These are phyloP conservation scores for Coelastrella sp. DNA, from an alignment of 139 green algal genomes.

Conservation along the genomic window DNA sequence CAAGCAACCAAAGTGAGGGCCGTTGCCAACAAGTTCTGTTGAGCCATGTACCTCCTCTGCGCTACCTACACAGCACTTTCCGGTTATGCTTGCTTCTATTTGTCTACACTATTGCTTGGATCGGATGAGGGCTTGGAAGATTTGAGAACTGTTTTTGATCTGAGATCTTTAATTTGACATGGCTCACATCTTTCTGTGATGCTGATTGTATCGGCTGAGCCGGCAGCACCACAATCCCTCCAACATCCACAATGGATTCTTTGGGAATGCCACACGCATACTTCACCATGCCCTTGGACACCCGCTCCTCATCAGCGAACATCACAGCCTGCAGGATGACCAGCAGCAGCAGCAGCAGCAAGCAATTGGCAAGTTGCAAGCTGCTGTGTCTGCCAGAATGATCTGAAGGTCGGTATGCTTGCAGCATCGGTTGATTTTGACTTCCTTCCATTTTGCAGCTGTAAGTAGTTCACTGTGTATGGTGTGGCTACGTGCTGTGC, in stretches of 20 bases:
- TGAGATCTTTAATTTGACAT: neutral
- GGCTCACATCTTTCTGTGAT: constrained; percentile 81
- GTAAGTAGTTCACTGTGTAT: neutral
- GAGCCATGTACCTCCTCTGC: no score
- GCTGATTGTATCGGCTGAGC: constrained; percentile 80
- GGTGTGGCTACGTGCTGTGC: neutral
- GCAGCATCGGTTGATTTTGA: no score
- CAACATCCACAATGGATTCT: constrained; percentile 97
- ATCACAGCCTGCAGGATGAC: constrained; percentile 74
- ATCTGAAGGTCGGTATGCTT: neutral
- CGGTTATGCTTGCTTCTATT: no score
- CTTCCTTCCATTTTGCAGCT: no score
- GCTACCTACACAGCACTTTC: no score
- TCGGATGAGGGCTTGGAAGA: no score
- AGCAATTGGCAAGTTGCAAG: neutral
- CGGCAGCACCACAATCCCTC: constrained; percentile 72
- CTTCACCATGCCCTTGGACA: constrained; percentile 98
- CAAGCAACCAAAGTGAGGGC: no score
- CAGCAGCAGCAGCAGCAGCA: neutral
- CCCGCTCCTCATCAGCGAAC: constrained; percentile 86
- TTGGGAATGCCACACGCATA: constrained; percentile 89
- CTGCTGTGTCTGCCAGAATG: neutral
- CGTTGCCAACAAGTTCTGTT: no score
- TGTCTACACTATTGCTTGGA: no score
- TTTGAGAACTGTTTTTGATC: no score